These are phyloP conservation scores for Fusarium papillatum DNA, from an alignment of 2,329 filamentous ascomycete species.

Conservation along the genomic window DNA sequence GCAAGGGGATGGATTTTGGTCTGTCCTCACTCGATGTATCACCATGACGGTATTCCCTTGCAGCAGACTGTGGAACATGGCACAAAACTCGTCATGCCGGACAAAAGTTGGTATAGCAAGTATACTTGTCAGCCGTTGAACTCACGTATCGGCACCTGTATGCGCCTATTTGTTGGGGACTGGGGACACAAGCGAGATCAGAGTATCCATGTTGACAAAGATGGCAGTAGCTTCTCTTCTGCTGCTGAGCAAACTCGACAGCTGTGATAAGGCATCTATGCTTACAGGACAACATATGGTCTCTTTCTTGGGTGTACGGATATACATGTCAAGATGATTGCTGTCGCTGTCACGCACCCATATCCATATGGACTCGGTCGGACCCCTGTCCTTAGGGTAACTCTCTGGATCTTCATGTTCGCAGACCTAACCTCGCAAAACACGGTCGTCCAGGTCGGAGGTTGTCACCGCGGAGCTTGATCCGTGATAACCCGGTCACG, in stretches of 20 bases:
- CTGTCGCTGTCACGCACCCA: not conserved
- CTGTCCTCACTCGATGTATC: slow-evolving; percentile 1
- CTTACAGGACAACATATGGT: not conserved
- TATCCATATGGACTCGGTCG: not conserved
- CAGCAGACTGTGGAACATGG: slow-evolving; percentile 4
- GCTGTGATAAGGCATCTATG: not conserved
- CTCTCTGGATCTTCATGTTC: not conserved
- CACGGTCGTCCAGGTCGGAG: not conserved
- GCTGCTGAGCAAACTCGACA: not conserved
- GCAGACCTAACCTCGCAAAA: not conserved
- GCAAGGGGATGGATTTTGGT: not conserved
- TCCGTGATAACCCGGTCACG: slow-evolving; percentile 2
- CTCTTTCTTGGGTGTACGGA: not conserved
- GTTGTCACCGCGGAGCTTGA: not conserved
- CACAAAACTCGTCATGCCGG: not conserved
- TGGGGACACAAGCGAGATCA: not conserved
- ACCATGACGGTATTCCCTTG: not conserved
- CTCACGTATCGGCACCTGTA: not conserved
- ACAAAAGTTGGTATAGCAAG: not conserved
- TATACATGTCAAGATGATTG: not conserved
- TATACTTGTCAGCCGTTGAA: not conserved
- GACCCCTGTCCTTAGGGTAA: not conserved
- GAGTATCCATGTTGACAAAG: not conserved
- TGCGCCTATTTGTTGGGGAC: not conserved
- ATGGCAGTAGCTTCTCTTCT: not conserved